Evolutionary conservation across 192 early-diverging fungal species (phyloP).

Genomic region (Paraglomus brasilianum): DNA sequence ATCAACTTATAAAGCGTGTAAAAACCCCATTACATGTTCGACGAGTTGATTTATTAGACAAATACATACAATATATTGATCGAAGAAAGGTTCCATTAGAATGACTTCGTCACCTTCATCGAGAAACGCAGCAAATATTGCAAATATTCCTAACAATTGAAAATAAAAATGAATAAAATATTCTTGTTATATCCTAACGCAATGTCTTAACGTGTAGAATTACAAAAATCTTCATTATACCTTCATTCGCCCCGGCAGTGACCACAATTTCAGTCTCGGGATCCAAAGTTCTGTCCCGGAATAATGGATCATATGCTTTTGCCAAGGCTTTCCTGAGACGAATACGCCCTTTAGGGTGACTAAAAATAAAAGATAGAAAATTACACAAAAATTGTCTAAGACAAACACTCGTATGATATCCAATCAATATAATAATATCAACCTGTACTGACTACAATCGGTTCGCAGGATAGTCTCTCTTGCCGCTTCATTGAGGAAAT

Average conservation of each 20-base stretch:
- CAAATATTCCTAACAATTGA: slow-evolving; percentile 56
- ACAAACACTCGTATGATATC: background rate
- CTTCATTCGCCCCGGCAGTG: slow-evolving; percentile 89
- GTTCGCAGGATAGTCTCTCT: slow-evolving; percentile 59
- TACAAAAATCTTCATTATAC: slow-evolving; percentile 37
- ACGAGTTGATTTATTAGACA: background rate
- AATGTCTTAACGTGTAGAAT: background rate
- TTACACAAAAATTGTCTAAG: background rate
- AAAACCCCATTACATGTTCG: background rate
- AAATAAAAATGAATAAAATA: slow-evolving; percentile 11
- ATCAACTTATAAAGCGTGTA: background rate
- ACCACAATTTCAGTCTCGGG: slow-evolving; percentile 81
- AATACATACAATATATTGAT: slow-evolving; percentile 77
- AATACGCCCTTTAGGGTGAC: slow-evolving; percentile 65
- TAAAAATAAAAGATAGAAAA: slow-evolving; percentile 11
- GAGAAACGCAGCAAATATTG: slow-evolving; percentile 80
- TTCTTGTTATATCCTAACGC: background rate
- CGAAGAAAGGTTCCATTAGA: slow-evolving; percentile 95
- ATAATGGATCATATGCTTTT: slow-evolving; percentile 67
- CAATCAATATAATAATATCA: slow-evolving; percentile 36
- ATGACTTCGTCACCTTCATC: slow-evolving; percentile 85
- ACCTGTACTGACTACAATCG: slow-evolving; percentile 87
- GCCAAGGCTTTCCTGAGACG: slow-evolving; percentile 70
- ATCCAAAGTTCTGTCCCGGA: slow-evolving; percentile 64
- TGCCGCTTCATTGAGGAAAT: slow-evolving; percentile 82